Base-by-base conservation (phyloP, 352 stramenopile species). In the Globisporangium okanoganense region DNA sequence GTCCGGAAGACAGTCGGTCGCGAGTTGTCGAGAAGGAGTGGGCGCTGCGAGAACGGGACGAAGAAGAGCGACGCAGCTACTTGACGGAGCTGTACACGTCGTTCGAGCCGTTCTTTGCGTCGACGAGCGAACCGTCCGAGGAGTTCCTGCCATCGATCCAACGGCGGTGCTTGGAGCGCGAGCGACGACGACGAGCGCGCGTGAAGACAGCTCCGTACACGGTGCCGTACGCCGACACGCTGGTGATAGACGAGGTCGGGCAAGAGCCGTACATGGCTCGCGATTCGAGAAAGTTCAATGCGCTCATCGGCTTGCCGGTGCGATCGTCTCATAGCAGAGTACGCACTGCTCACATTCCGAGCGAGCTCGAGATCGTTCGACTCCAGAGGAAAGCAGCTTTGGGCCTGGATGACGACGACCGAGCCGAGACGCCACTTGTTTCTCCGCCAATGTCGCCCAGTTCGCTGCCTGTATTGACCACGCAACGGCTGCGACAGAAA, bases 61-160 rank as follows among this genome's bases (percentile, higher is more conserved):
- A 73, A 18, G 58, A 51, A 24, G 63, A 56, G 44, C 68, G 75
- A 8, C 64, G 62, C 10, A 8, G 55, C 6, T 78, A 75, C 27
- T 58, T 89, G 13, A 72, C 64, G 0, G 79, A 86, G 44, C 51
- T 92, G 10, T 90, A 90, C 57, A 70, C 70, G 10, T 71, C 78
- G 25, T 82, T 87, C 43, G 64, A 75, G 40, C 78, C 82, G 22
- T 87, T 78, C 59, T 92, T 85, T 38, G 48, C 67, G 0, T 54
- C 53, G 25, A 85, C 79, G 1, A 64, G 58, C 24, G 31, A 67
- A 12, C 66, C 70, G 13, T 82, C 67, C 0, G 79, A 89, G 55
- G 67, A 73, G 2, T 80, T 87, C 44, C 51, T 92, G 12, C 79
- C 79, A 43, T 66, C 61, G 20, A 72, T 89, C 43, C 67, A 79